Evolutionary conservation across 2,329 filamentous ascomycete genomes (phyloP).

Genomic region (Nigrograna mackinnonii): DNA sequence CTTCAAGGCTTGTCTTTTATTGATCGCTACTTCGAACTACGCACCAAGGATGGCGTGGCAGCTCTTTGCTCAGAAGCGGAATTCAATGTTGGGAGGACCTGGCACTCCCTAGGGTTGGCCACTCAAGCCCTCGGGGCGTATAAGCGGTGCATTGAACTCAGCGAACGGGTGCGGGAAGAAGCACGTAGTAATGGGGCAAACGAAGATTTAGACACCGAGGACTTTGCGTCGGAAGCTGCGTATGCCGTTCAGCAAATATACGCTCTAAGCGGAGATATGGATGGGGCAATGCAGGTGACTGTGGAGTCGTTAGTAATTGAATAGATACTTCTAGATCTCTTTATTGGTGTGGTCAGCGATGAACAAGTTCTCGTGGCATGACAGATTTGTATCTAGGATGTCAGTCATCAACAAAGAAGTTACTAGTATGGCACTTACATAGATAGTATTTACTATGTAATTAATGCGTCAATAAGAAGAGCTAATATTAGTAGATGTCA

Average conservation of each 20-base stretch:
- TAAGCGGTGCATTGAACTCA: constrained; percentile 58
- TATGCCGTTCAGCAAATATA: constrained; percentile 73
- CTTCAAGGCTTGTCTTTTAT: constrained; percentile 85
- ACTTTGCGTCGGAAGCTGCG: constrained; percentile 72
- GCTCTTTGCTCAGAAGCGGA: constrained; percentile 72
- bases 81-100: constrained; percentile 78
- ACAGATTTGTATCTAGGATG: no score
- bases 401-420: no score
- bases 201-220: constrained; percentile 52
- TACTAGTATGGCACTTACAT: no score
- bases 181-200: constrained; percentile 15
- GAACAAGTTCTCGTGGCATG: no score
- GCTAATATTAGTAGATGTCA: no score
- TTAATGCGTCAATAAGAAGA: no score
- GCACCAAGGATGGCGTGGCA: constrained; percentile 48
- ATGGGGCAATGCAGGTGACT: constrained; percentile 64
- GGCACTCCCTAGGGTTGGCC: constrained; percentile 73
- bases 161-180: constrained; percentile 19
- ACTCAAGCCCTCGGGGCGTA: constrained; percentile 78
- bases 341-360: no score
- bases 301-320: constrained; percentile 57
- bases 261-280: constrained; percentile 64
- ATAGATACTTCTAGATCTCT: no score
- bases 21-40: constrained; percentile 69
- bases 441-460: no score